Evolutionary conservation across 805 yeast genomes (phyloP).

Genomic region (Spathaspora boniae): DNA sequence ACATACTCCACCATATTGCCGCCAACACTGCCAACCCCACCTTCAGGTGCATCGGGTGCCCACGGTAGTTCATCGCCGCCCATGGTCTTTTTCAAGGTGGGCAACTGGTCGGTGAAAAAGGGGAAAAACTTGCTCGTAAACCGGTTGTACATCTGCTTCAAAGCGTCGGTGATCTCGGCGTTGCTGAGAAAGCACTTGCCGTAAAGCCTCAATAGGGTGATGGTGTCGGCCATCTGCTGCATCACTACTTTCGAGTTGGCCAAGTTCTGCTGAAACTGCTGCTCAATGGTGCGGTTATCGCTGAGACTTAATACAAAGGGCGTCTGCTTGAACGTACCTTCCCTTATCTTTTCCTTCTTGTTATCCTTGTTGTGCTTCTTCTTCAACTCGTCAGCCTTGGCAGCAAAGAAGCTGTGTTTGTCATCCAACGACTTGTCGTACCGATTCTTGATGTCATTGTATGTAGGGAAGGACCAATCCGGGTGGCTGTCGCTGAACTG

Average conservation of each 20-base stretch:
- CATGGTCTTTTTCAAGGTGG: conserved; percentile 15
- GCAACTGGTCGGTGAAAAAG: conserved; percentile 20
- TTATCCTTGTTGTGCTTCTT: conserved; percentile 6
- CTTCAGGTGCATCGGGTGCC: conserved; percentile 6
- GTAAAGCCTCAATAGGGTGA: conserved; percentile 25
- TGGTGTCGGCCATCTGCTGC: conserved; percentile 29
- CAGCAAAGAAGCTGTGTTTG: conserved; percentile 16
- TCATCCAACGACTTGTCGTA: conserved; percentile 21
- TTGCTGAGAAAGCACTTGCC: conserved; percentile 26
- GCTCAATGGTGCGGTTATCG: conserved; percentile 18
- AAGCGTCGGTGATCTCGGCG: background rate
- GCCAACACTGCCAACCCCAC: conserved; percentile 7
- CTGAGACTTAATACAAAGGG: conserved; percentile 9
- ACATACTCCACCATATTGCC: conserved; percentile 36
- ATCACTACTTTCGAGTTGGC: conserved; percentile 16
- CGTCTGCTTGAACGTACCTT: no score
- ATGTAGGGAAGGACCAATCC: conserved; percentile 19
- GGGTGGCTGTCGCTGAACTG: conserved; percentile 17
- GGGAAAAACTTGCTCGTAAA: conserved; percentile 25
- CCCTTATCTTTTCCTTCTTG: background rate
- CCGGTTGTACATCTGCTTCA: conserved; percentile 12
- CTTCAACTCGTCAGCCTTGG: conserved; percentile 8
- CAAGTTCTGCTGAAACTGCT: conserved; percentile 14
- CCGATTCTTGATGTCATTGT: conserved; percentile 3
- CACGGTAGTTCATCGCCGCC: background rate